A percentile compares a stretch with the other conserved stretches of the same genome.
phyloP scores from a whole-genome alignment of 495 filamentous ascomycete genomes.

The Sporormia fimetaria region DNA sequence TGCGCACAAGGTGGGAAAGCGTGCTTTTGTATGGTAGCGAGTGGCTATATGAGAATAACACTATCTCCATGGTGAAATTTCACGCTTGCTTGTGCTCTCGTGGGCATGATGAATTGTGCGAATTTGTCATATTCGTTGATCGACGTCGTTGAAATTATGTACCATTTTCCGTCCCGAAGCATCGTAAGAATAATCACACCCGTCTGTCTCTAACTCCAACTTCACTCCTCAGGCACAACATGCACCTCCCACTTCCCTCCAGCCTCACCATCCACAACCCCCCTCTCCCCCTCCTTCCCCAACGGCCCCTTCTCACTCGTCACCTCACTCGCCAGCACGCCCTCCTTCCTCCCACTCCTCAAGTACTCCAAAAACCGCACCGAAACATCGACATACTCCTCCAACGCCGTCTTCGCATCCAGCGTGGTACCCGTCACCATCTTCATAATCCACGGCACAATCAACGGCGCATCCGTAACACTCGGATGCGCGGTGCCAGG shows the following conservation, averaged over 20 bases:
- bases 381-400: constrained; percentile 38
- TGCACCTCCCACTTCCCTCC: constrained; percentile 20
- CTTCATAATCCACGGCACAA: constrained; percentile 39
- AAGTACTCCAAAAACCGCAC: constrained; percentile 38
- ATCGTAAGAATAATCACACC: too few relatives aligned
- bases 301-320: constrained; percentile 16
- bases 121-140: too few relatives aligned
- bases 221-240: constrained; percentile 9
- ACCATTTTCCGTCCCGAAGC: too few relatives aligned
- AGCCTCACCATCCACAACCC: constrained; percentile 2
- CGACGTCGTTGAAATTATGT: too few relatives aligned
- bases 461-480: constrained; percentile 44
- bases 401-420: constrained; percentile 28
- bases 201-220: too few relatives aligned
- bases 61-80: too few relatives aligned
- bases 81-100: too few relatives aligned
- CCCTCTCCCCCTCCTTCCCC: constrained; percentile 6
- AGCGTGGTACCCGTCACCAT: constrained; percentile 39
- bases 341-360: constrained; percentile 9
- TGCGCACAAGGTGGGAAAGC: too few relatives aligned
- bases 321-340: constrained; percentile 4
- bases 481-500: constrained; percentile 42
- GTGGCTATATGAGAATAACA: too few relatives aligned
- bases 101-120: too few relatives aligned
- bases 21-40: too few relatives aligned